Conservation (phyloP, 257 asterid genomes). For the Henckelia pumila region DNA sequence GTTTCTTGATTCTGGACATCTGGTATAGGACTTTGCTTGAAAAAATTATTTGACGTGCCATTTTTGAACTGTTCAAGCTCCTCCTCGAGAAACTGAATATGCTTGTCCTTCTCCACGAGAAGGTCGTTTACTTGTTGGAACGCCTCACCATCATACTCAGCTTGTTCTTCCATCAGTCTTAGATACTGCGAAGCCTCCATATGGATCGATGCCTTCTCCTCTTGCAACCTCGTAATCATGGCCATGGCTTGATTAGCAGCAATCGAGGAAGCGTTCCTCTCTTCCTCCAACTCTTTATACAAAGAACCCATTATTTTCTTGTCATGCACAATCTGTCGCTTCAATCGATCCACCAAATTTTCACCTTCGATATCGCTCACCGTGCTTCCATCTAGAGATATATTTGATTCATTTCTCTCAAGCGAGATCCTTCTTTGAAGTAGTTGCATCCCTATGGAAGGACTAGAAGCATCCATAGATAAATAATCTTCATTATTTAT, state of each 20-base stretch:
- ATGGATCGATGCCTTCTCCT: constrained; percentile 76
- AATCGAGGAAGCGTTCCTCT: constrained; percentile 77
- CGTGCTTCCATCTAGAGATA: constrained; percentile 67
- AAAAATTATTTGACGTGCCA: constrained; percentile 20
- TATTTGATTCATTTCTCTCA: constrained; percentile 76
- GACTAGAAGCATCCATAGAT: constrained; percentile 41
- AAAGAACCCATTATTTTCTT: constrained; percentile 51
- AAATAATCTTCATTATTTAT: constrained; percentile 52
- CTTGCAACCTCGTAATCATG: constrained; percentile 86
- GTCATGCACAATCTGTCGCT: constrained; percentile 79
- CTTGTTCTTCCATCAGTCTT: constrained; percentile 89
- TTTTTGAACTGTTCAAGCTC: constrained; percentile 49
- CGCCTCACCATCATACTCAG: constrained; percentile 75
- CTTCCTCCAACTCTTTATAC: constrained; percentile 85
- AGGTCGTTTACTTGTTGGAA: constrained; percentile 57
- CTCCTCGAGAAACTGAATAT: constrained; percentile 44
- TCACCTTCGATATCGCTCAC: constrained; percentile 87
- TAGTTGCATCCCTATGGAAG: constrained; percentile 45
- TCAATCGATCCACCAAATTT: constrained; percentile 57
- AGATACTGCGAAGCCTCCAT: constrained; percentile 84
- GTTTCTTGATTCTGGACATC: constrained; percentile 18
- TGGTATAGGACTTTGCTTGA: constrained; percentile 28
- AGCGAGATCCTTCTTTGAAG: constrained; percentile 69
- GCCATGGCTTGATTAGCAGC: constrained; percentile 96
- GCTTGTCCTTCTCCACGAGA: constrained; percentile 59